These are phyloP conservation scores for Citropsis articulata DNA, from an alignment of 345 rosid species.

Conservation along the genomic window DNA sequence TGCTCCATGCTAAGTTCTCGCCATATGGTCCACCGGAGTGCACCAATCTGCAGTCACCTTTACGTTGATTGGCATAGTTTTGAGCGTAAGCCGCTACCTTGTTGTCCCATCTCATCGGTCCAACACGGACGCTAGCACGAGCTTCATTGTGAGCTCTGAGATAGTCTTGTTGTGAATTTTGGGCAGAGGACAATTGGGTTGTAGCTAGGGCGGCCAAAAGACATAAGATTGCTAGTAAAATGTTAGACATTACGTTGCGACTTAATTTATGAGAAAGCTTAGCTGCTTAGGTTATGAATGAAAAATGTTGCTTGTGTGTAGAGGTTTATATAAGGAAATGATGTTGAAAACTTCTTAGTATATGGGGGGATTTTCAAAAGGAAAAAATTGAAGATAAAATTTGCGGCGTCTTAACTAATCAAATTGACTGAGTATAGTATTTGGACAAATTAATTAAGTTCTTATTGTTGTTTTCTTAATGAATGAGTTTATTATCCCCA, in stretches of 20 bases:
- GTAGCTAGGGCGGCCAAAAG: background rate
- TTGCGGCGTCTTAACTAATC: background rate
- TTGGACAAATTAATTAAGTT: too few species aligned
- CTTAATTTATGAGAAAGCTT: background rate
- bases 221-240: constrained; percentile 4
- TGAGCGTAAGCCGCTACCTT: constrained; percentile 41
- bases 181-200: constrained; percentile 9
- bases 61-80: constrained; percentile 33
- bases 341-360: background rate
- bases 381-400: background rate
- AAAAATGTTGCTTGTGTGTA: background rate
- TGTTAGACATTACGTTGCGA: background rate
- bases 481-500: too few species aligned
- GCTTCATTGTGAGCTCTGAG: constrained; percentile 50
- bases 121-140: constrained; percentile 37
- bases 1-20: constrained; percentile 57
- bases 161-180: constrained; percentile 36
- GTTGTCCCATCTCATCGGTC: constrained; percentile 43
- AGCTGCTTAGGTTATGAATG: background rate
- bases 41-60: constrained; percentile 38
- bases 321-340: background rate
- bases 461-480: too few species aligned
- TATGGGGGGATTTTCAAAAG: background rate
- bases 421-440: background rate
- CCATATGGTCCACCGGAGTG: constrained; percentile 65